Evolutionary conservation across 164 flowering plant species (phyloP), one percentile per base, ranked within the genome.

Genomic region (Annona cherimola): DNA sequence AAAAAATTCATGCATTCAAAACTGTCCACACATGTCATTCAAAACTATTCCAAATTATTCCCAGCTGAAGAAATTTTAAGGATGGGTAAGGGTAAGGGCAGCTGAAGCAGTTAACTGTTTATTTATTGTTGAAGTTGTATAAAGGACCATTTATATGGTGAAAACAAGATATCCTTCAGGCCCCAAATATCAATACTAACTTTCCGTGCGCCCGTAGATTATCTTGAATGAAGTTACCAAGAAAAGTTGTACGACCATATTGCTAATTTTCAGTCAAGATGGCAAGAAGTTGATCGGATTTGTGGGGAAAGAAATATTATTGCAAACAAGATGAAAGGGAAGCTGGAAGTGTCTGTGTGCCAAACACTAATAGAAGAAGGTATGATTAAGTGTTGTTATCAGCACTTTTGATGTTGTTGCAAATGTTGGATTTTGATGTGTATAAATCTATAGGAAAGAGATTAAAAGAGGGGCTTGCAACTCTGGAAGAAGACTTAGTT

Each of bases 251-350:
- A 67, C 41, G 4, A 50, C n/a, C 59, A 26, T 26, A 20, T 76
- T 82, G 81, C 92, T 92, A 88, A 92, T 81, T 83, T 71, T 80
- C 62, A 69, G 79, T 79, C 76, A 80, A 91, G 92, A 87, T 84
- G 81, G 84, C 97, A 94, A 97, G 97, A 94, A 88, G 99, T 90
- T 75, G 97, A 94, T 78, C 81, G 84, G 79, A 81, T 90, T 73
- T 95, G 97, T n/a, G 92, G 84, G 61, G 95, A 92, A 76, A 88
- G 97, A 78, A 94, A 94, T 86, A 79, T 55, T 6, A 92, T 94
- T 66, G 99, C 97, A 45, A 89, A 86, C 74, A 94, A 87, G 86
- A 94, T 94, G 99, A 94, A 92, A 79, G 97, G 88, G 55, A 92
- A 92, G 78, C 67, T 92, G 45, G 97, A 92, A 75, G 82, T 84